These are phyloP conservation scores for Linnemannia exigua DNA, from an alignment of 192 early-diverging fungal genomes.

Conservation along the genomic window DNA sequence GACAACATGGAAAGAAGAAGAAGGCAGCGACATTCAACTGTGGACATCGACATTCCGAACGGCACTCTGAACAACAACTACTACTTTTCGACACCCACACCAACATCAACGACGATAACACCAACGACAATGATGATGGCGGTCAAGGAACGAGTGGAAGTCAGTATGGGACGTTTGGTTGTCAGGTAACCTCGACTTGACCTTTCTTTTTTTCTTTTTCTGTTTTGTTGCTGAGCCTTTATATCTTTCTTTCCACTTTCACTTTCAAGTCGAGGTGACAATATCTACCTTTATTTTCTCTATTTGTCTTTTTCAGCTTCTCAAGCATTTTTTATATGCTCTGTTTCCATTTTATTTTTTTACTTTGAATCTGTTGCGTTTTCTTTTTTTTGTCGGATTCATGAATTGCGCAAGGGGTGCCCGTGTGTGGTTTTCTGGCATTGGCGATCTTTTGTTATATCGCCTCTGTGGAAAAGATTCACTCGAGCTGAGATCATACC, in stretches of 20 bases:
- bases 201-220: neutral
- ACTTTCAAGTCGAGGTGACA: conserved; percentile 7
- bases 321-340: neutral
- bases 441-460: neutral
- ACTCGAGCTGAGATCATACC: conserved; percentile 55
- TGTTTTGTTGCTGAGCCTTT: neutral
- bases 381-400: conserved; percentile 18
- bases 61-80: neutral
- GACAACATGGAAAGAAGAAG: conserved; percentile 16
- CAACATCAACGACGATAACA: too few species aligned
- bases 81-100: neutral
- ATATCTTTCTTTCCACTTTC: neutral
- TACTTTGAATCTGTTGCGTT: conserved; percentile 1
- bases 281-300: neutral
- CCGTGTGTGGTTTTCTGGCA: conserved; percentile 31
- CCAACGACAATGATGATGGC: neutral
- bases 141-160: conserved; percentile 10
- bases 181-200: conserved; percentile 34
- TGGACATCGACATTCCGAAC: neutral
- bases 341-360: neutral
- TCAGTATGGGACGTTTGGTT: conserved; percentile 15
- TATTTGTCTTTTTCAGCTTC: conserved; percentile 1
- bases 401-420: conserved; percentile 55
- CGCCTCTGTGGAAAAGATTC: conserved; percentile 25
- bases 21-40: conserved; percentile 4